phyloP scores from a whole-genome alignment of 768 basidiomycete genomes.

The Tephrocybe sp. region DNA sequence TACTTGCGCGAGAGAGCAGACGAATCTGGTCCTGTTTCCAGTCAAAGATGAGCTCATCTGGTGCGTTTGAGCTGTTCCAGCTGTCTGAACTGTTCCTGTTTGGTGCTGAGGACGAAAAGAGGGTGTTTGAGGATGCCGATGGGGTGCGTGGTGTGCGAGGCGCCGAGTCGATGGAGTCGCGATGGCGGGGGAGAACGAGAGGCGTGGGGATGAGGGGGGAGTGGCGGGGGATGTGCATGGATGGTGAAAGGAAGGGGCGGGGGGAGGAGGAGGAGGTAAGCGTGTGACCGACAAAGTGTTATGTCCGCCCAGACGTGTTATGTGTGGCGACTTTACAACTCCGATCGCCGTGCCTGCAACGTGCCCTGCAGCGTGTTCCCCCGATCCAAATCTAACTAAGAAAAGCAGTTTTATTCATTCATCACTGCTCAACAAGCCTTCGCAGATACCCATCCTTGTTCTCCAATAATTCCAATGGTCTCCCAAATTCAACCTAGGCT shows the following conservation, averaged over 20 bases:
- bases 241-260: conserved; percentile 25
- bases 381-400: conserved; percentile 5
- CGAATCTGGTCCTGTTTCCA: conserved; percentile 75
- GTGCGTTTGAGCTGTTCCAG: conserved; percentile 79
- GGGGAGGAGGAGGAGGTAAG: not conserved
- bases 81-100: conserved; percentile 78
- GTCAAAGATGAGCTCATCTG: conserved; percentile 62
- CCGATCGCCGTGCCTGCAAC: conserved; percentile 29
- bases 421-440: conserved; percentile 46
- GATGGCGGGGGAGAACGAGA: conserved; percentile 53
- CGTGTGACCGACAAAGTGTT: not conserved
- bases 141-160: conserved; percentile 53
- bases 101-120: conserved; percentile 42
- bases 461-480: conserved; percentile 41
- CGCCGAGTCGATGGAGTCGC: conserved; percentile 21
- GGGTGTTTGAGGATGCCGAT: conserved; percentile 49
- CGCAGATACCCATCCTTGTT: conserved; percentile 43
- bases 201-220: conserved; percentile 65
- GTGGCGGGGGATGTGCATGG: conserved; percentile 49
- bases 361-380: conserved; percentile 39
- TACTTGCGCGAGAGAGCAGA: conserved; percentile 61
- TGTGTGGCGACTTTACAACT: conserved; percentile 18
- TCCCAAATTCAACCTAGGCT: conserved; percentile 43
- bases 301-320: conserved; percentile 8
- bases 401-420: not conserved